A percentile compares a stretch with the other conserved stretches of the same genome.
Evolutionary conservation across 2,329 filamentous ascomycete genomes (phyloP).

Genomic region (Oidium heveae): DNA sequence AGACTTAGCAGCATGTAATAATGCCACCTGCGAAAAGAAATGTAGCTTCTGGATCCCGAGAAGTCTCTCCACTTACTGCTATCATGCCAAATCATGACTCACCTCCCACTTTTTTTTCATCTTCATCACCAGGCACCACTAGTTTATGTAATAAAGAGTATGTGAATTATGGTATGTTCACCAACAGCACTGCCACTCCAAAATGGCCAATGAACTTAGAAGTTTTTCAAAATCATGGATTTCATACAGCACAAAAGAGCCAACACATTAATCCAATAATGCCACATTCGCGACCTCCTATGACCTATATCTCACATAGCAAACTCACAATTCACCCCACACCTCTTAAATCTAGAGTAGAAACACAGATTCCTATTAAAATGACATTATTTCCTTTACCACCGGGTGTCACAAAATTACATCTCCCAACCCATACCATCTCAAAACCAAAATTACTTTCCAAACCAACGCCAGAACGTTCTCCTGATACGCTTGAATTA

Average conservation of each 20-base stretch:
- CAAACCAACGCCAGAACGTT: slow-evolving; percentile 38
- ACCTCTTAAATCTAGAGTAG: slow-evolving; percentile 67
- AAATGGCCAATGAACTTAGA: slow-evolving; percentile 16
- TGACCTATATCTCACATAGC: slow-evolving; percentile 13
- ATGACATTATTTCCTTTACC: slow-evolving; percentile 57
- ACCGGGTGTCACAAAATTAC: slow-evolving; percentile 49
- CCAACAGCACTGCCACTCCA: slow-evolving; percentile 5
- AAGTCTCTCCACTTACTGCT: slow-evolving; percentile 28
- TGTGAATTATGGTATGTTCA: slow-evolving; percentile 11
- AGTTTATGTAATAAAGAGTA: slow-evolving; percentile 15
- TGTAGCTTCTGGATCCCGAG: slow-evolving; percentile 23
- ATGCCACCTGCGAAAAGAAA: slow-evolving; percentile 25
- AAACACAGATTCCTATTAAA: slow-evolving; percentile 83
- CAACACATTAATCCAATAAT: slow-evolving; percentile 3
- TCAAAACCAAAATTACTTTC: slow-evolving; percentile 80
- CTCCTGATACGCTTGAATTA: slow-evolving; percentile 53
- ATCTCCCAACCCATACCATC: slow-evolving; percentile 73
- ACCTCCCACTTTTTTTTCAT: slow-evolving; percentile 24
- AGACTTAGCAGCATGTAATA: slow-evolving; percentile 23
- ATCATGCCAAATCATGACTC: slow-evolving; percentile 26
- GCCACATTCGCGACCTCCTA: slow-evolving; percentile 6
- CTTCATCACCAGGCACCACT: slow-evolving; percentile 20
- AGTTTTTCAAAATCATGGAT: slow-evolving; percentile 4
- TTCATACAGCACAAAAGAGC: slow-evolving; percentile 2
- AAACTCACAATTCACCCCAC: slow-evolving; percentile 37